Evolutionary conservation across 2,329 filamentous ascomycete species (phyloP), one percentile per base, ranked within the genome.

Genomic region (Arthroderma uncinatum): DNA sequence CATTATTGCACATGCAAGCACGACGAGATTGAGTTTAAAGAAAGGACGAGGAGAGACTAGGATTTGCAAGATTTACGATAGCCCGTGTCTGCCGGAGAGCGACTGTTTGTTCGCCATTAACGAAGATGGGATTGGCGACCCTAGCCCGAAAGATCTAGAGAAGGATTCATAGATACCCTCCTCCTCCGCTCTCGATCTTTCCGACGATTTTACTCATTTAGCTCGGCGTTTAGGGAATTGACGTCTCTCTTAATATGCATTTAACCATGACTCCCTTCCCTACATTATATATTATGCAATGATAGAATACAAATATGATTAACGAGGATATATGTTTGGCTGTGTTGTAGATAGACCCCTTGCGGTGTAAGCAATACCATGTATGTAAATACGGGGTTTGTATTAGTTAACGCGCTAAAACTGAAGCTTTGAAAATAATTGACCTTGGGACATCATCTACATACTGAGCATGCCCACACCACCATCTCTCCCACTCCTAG

Each of bases 1-100:
- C 72, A 98, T 98, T 64, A 97, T 98, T 69, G 93, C 94, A 2
- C 93, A 98, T 71, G 91, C 93, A 55, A 95, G 89, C 68, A 98
- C 93, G 1, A 98, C 93, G 1, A 81, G 93, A 67, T 80, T 98
- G 65, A 96, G 90, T 67, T 72, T 98, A 69, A 96, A 95, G 77
- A 98, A 98, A 73, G 94, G 93, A 1, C 81, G 93, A 57, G 93
- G 82, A 30, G 93, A 98, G 78, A 98, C 93, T 21, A 83, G 93
- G 76, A 89, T 98, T 64, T 95, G 93, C 76, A 98, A 97, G 79
- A 98, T 98, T 61, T 98, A 98, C 70, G 94, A 98, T 74, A 97
- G 91, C 65, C 93, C 93, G 1, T 98, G 93, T 73, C 76, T 98
- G 62, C 93, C 93, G 0, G 93, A 98, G 75, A 94, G 89, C 66